Percentiles rank a stretch among this genome's conserved stretches.
Evolutionary conservation across 2,329 filamentous ascomycete species (phyloP).

Genomic region (Pezicula neosporulosa): DNA sequence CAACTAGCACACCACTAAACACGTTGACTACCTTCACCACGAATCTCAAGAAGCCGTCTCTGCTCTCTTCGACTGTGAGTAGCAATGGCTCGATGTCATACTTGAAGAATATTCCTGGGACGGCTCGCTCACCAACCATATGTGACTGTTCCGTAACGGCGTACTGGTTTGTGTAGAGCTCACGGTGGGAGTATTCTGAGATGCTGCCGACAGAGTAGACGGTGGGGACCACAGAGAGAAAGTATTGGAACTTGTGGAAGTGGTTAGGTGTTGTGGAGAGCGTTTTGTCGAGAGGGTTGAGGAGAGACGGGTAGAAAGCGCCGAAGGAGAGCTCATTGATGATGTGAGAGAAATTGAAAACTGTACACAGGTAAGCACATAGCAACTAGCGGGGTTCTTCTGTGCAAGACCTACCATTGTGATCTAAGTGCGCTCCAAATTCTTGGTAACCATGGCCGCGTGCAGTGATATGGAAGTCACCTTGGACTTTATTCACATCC

Average conservation of each 20-base stretch:
- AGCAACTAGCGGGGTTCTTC: neutral
- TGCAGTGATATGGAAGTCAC: constrained; percentile 96
- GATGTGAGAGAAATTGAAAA: constrained; percentile 97
- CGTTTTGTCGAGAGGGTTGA: constrained; percentile 92
- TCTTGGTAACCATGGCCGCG: constrained; percentile 92
- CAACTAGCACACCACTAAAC: constrained; percentile 84
- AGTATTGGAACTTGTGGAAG: constrained; percentile 99
- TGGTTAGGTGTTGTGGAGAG: constrained; percentile 69
- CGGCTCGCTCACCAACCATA: constrained; percentile 61
- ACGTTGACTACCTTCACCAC: constrained; percentile 86
- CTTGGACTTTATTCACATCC: constrained; percentile 94
- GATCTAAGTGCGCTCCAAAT: constrained; percentile 74
- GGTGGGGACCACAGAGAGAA: constrained; percentile 90
- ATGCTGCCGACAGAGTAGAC: constrained; percentile 69
- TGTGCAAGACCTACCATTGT: constrained; percentile 56
- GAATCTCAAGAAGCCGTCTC: constrained; percentile 71
- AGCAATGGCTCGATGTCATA: constrained; percentile 97
- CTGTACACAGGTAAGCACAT: constrained; percentile 40
- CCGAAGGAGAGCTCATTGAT: constrained; percentile 96
- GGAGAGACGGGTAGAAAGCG: constrained; percentile 89
- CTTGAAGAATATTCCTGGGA: constrained; percentile 96
- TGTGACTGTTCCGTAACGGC: constrained; percentile 88
- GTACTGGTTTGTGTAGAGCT: constrained; percentile 94
- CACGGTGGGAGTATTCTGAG: constrained; percentile 38
- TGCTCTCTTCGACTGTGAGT: constrained; percentile 78